Base-by-base conservation (phyloP, 2,329 filamentous ascomycete species). In the Exserohilum turcica region DNA sequence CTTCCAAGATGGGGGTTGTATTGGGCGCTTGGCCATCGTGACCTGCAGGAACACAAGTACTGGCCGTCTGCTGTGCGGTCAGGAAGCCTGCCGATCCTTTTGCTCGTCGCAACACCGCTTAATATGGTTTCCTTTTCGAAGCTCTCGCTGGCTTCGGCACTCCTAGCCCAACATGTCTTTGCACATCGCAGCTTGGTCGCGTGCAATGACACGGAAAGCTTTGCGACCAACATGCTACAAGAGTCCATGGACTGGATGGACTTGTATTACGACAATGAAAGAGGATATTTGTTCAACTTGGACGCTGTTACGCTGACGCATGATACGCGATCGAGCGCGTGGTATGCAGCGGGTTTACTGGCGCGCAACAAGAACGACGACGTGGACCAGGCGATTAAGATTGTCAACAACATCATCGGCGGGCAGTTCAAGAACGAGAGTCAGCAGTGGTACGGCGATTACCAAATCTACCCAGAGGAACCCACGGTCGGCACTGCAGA, bases 311-410 rank as follows among this genome's bases (percentile, higher is more conserved):
- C 82, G 0, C 71, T 84, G 6, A 75, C 78, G 2, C 83, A 86
- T 54, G 82, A 85, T 38, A 86, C 83, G 0, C 77, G 83, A 47
- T 80, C 78, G 37, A 83, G 82, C 0, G 77, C 77, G 0, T 86
- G 84, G 84, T 86, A 86, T 65, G 82, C 82, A 0, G 74, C 82
- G 4, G 84, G 84, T 0, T 74, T 87, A 3, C 68, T 86, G 18
- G 82, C 82, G 12, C 76, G 84, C 2, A 84, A 86, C 59, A 54
- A 79, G 12, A 77, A 74, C 13, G 69, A 74, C 18, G 83, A 86
- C 64, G 75, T 76, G 3, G 61, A 69, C 1, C 77, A 84, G 54
- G 84, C 84, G 0, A 74, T 80, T 32, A 79, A 76, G 46, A 84
- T 85, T 44, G 77, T 86, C 43, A 73, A 63, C 18, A 84, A 83